phyloP scores from a whole-genome alignment of 306 rosid genomes.

The Glycine soja region DNA sequence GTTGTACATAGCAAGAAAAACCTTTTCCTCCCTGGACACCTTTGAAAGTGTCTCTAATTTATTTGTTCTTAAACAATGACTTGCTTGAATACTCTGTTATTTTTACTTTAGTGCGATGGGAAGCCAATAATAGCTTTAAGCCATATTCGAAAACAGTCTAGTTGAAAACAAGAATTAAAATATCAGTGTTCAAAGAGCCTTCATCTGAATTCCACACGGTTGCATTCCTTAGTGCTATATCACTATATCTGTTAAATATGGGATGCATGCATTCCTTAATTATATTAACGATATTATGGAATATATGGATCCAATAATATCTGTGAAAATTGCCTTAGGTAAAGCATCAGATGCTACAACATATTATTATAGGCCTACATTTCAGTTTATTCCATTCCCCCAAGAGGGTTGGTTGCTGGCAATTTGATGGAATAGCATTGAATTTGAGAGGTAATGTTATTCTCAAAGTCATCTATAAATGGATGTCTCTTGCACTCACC shows the following conservation, averaged over 20 bases:
- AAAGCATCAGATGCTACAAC: conserved; percentile 4
- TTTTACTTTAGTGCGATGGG: not conserved
- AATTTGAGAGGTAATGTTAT: not conserved
- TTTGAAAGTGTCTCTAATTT: not conserved
- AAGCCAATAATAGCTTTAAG: not conserved
- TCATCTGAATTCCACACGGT: no score
- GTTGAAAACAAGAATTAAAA: not conserved
- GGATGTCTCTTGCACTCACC: not conserved
- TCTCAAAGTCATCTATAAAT: not conserved
- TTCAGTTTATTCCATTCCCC: conserved; percentile 11
- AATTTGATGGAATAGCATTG: not conserved
- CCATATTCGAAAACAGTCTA: not conserved
- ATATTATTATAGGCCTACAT: not conserved
- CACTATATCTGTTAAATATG: not conserved
- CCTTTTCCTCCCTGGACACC: not conserved
- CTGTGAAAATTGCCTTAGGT: not conserved
- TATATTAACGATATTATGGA: not conserved
- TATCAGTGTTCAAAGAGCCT: not conserved
- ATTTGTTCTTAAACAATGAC: not conserved
- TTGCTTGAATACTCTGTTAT: not conserved
- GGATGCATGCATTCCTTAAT: not conserved
- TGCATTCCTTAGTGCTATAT: not conserved
- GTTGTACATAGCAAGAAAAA: no score
- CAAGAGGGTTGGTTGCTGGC: not conserved
- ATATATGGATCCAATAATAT: conserved; percentile 6